These are phyloP conservation scores for Globisporangium lucens DNA, from an alignment of 352 stramenopile species.

Conservation along the genomic window DNA sequence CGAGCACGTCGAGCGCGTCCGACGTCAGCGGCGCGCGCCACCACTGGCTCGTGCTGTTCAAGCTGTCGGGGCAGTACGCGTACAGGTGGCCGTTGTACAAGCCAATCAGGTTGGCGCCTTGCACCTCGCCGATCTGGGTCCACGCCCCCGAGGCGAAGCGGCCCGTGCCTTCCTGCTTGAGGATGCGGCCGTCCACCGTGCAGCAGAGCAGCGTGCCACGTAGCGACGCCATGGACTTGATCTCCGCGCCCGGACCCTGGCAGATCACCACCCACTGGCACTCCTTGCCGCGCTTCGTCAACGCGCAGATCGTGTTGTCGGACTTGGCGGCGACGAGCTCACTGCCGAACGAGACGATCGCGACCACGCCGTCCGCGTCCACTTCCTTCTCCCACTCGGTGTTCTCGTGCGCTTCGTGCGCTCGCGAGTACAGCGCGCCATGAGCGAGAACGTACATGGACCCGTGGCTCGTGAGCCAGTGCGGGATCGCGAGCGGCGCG, in stretches of 20 bases:
- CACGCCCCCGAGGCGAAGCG: slow-evolving; percentile 60
- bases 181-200: slow-evolving; percentile 52
- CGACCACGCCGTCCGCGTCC: slow-evolving; percentile 39
- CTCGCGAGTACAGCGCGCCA: slow-evolving; percentile 52
- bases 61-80: slow-evolving; percentile 25
- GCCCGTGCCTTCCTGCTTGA: slow-evolving; percentile 64
- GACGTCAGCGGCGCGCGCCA: slow-evolving; percentile 46
- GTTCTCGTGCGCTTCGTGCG: slow-evolving; percentile 43
- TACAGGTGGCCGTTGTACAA: slow-evolving; percentile 80
- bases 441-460: slow-evolving; percentile 68
- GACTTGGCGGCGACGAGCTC: slow-evolving; percentile 59
- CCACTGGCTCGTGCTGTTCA: slow-evolving; percentile 26
- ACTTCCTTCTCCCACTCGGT: slow-evolving; percentile 43
- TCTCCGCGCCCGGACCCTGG: slow-evolving; percentile 31
- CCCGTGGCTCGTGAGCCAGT: slow-evolving; percentile 75
- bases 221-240: slow-evolving; percentile 66
- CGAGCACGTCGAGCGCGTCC: slow-evolving; percentile 45
- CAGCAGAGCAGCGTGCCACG: slow-evolving; percentile 62
- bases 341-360: slow-evolving; percentile 75
- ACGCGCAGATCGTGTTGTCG: slow-evolving; percentile 50
- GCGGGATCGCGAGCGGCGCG: slow-evolving; percentile 45
- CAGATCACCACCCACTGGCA: slow-evolving; percentile 54
- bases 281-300: slow-evolving; percentile 36
- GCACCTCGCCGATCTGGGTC: slow-evolving; percentile 47
- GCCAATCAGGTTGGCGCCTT: slow-evolving; percentile 42